Evolutionary conservation across 768 basidiomycete species (phyloP), one percentile per base, ranked within the genome.

Genomic region (Fomitopsis serialis): DNA sequence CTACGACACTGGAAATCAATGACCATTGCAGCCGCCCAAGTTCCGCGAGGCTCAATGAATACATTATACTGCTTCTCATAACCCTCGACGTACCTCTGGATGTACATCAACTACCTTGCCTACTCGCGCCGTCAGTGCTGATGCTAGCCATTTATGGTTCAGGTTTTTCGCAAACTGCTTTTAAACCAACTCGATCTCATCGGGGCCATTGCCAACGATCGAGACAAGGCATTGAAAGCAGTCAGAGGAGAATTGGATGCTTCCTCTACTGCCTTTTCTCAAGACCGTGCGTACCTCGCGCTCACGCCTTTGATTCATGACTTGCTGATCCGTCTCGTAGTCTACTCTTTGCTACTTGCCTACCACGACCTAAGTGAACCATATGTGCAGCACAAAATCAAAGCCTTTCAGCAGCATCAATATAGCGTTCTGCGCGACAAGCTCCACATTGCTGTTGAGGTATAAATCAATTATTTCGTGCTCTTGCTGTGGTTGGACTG

Each of bases 211-310:
- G n/a, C 36, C 9, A 51, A 45, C 1, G 53, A 57, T 35, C 42
- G 59, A 17, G 54, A 53, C n/a, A 53, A 53, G 5, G 59, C 59
- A 6, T 13, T 54, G 21, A 42, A 34, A 17, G 54, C 57, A 29
- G 45, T 60, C 34, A 50, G 40, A 12, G 59, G 54, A 3, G 59
- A 60, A 36, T 53, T 60, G 1, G 59, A 60, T 29, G 55, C 59
- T 1, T 43, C 7, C 25, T 29, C 19, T 42, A 57, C 21, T 42
- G 45, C 27, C 17, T 55, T 47, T 19, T 15, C 29, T 22, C 50
- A 52, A 21, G 50, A 52, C 15, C 27, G 50, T 52, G 7, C 32
- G 50, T 44, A 19, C 8, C 25, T 34, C 10, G 10, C 27, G 6
- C 4, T 9, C 46, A 47, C 32, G n/a, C n/a, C 23, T 5, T 23